Percentiles rank a stretch among this genome's conserved stretches.
Evolutionary conservation across 306 rosid genomes (phyloP).

Genomic region (Ammopiptanthus mongolicus): DNA sequence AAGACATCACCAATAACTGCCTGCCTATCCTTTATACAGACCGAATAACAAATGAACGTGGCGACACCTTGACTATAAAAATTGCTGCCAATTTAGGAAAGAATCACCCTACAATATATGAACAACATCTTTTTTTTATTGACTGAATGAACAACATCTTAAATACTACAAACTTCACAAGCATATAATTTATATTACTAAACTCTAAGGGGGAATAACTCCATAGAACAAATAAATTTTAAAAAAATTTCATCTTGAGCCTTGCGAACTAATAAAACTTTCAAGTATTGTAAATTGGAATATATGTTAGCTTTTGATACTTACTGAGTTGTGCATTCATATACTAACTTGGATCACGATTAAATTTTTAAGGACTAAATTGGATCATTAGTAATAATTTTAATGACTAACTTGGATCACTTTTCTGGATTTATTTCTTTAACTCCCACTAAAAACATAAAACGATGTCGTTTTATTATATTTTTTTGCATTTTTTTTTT

Average conservation of each 20-base stretch:
- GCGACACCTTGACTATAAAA: constrained; percentile 29
- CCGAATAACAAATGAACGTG: neutral
- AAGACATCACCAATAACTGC: constrained; percentile 39
- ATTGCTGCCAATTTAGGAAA: neutral
- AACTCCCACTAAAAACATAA: no score
- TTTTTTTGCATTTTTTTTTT: no score
- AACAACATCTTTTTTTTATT: constrained; percentile 10
- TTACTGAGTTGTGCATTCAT: no score
- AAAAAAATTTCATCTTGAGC: neutral
- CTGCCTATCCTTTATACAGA: constrained; percentile 36
- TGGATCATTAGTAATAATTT: no score
- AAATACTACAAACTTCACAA: neutral
- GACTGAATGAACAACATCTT: constrained; percentile 1
- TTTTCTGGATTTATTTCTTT: no score
- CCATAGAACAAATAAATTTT: neutral
- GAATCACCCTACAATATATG: neutral
- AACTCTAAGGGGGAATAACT: neutral
- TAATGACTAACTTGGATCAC: no score
- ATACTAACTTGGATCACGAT: no score
- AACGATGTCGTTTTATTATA: no score
- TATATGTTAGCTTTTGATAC: neutral
- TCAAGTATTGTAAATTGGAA: neutral
- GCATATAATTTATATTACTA: neutral
- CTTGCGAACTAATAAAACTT: neutral
- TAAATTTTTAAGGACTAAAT: no score